Conservation (phyloP, 768 basidiomycete species). For the Kwoniella sp. region DNA sequence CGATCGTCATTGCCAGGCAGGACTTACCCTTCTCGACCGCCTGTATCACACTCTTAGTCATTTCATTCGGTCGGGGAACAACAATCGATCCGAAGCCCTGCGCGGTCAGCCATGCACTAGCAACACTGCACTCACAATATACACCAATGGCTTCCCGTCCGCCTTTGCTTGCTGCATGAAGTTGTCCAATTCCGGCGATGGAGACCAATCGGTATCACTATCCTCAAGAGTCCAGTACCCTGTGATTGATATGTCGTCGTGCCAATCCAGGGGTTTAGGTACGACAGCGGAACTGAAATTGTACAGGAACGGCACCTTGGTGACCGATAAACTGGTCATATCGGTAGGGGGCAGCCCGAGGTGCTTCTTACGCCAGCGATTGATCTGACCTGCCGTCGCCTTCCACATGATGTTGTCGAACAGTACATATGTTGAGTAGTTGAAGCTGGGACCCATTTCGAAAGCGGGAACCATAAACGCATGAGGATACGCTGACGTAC, state of each 20-base stretch:
- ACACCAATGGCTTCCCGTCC: conserved; percentile 67
- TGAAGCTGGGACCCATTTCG: conserved; percentile 64
- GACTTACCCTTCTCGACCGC: conserved; percentile 64
- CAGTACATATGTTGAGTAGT: conserved; percentile 62
- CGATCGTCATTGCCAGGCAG: neutral
- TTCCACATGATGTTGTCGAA: conserved; percentile 71
- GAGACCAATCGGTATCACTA: conserved; percentile 64
- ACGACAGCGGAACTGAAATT: conserved; percentile 71
- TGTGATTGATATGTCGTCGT: conserved; percentile 60
- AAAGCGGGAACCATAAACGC: conserved; percentile 66
- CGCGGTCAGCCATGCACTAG: conserved; percentile 12
- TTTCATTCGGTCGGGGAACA: conserved; percentile 63
- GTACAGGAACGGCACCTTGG: conserved; percentile 66
- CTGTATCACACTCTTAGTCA: conserved; percentile 64
- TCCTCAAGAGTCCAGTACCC: conserved; percentile 69
- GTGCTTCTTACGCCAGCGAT: conserved; percentile 65
- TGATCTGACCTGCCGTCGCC: conserved; percentile 68
- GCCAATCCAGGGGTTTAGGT: conserved; percentile 72
- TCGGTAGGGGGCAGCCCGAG: conserved; percentile 63
- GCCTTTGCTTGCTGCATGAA: conserved; percentile 64
- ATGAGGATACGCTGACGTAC: conserved; percentile 67
- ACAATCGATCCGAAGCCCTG: conserved; percentile 68
- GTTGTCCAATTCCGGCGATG: conserved; percentile 60
- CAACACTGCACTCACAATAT: conserved; percentile 59
- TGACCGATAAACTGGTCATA: conserved; percentile 64